Percentiles rank a stretch among this genome's conserved stretches.
phyloP scores from a whole-genome alignment of 768 basidiomycete species.

The Cyathus striatus region DNA sequence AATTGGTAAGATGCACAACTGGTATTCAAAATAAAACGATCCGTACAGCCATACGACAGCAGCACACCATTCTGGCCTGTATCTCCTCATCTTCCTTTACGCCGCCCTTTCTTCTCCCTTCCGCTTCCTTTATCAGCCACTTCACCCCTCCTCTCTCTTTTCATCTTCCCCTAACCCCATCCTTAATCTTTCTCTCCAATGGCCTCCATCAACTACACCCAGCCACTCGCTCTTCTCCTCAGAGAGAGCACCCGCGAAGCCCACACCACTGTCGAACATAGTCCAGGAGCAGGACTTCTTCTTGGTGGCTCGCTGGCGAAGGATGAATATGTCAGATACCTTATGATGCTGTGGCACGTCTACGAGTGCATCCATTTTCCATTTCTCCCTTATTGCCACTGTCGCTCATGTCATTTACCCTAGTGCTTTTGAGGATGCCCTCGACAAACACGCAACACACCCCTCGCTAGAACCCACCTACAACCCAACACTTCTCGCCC shows the following conservation, averaged over 20 bases:
- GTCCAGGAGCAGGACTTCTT: constrained; percentile 51
- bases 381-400: neutral
- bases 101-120: constrained; percentile 2
- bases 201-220: constrained; percentile 31
- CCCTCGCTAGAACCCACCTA: constrained; percentile 63
- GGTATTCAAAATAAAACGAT: neutral
- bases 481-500: constrained; percentile 63
- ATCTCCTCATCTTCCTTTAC: neutral
- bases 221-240: constrained; percentile 42
- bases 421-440: constrained; percentile 52
- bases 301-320: constrained; percentile 53
- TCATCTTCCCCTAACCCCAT: constrained; percentile 6
- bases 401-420: neutral
- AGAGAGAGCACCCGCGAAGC: constrained; percentile 42
- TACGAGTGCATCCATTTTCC: constrained; percentile 54
- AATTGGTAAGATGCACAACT: too few species aligned
- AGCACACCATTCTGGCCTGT: constrained; percentile 9
- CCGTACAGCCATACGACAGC: neutral
- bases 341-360: constrained; percentile 76
- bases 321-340: constrained; percentile 63
- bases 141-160: too few species aligned
- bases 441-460: constrained; percentile 57
- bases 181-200: constrained; percentile 19
- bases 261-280: constrained; percentile 55
- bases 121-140: too few species aligned